These are phyloP conservation scores for Ligustrum vulgare DNA, from an alignment of 257 asterid species.

Conservation along the genomic window DNA sequence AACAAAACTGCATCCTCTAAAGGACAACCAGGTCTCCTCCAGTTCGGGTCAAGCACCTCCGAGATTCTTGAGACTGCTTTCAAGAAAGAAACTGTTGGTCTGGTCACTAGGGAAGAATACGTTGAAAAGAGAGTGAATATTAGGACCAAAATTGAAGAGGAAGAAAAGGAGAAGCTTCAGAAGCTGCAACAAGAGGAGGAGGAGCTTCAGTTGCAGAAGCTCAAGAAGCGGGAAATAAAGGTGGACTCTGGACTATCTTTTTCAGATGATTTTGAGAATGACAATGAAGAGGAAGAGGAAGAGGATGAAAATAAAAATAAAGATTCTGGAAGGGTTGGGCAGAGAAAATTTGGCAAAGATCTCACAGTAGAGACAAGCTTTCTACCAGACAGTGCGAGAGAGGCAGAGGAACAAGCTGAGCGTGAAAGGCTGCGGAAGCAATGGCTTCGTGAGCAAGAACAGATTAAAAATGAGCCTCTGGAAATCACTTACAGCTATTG, in stretches of 20 bases:
- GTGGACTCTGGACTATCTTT: slow-evolving; percentile 92
- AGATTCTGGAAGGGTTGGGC: slow-evolving; percentile 43
- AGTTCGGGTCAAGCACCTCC: slow-evolving; percentile 94
- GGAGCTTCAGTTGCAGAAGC: slow-evolving; percentile 88
- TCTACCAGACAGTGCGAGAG: slow-evolving; percentile 99
- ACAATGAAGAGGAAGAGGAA: slow-evolving; percentile 73
- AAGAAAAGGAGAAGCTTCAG: slow-evolving; percentile 97
- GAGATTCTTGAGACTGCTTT: slow-evolving; percentile 98
- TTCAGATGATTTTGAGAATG: slow-evolving; percentile 77
- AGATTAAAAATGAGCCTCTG: slow-evolving; percentile 90
- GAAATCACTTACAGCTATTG: slow-evolving; percentile 95
- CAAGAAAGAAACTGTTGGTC: slow-evolving; percentile 99
- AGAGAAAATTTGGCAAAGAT: slow-evolving; percentile 76
- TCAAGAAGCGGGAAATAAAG: slow-evolving; percentile 83
- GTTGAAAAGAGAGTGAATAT: slow-evolving; percentile 99
- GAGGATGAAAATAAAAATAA: slow-evolving; percentile 52
- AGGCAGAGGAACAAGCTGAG: slow-evolving; percentile 99
- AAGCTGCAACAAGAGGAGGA: slow-evolving; percentile 98
- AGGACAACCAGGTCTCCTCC: slow-evolving; percentile 93
- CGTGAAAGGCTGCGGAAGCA: slow-evolving; percentile 91
- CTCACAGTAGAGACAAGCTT: slow-evolving; percentile 98
- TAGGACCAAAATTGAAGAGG: slow-evolving; percentile 88
- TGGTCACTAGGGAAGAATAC: slow-evolving; percentile 91
- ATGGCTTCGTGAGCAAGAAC: slow-evolving; percentile 88
- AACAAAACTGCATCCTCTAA: slow-evolving; percentile 78